Evolutionary conservation across 441 rosid species (phyloP).

Genomic region (Pelargonium fulgidum): DNA sequence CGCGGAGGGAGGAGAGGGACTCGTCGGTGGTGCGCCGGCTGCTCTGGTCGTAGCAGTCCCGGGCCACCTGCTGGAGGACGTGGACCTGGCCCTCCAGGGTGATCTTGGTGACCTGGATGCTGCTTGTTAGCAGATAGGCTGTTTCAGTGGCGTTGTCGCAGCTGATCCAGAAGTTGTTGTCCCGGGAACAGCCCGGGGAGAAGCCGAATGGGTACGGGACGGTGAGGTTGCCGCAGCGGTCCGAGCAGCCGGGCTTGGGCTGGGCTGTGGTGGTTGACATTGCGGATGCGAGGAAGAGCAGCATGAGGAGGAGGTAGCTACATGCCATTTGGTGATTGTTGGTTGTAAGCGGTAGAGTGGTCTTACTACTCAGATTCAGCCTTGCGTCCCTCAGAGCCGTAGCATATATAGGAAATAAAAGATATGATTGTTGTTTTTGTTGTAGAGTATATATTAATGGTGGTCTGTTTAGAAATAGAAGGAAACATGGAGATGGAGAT

Average conservation of each 20-base stretch:
- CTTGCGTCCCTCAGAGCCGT: no score
- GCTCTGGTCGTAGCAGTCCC: slow-evolving; percentile 22
- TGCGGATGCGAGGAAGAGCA: no score
- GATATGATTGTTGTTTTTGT: no score
- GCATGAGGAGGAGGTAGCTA: no score
- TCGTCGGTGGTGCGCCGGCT: background rate
- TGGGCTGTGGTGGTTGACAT: slow-evolving; percentile 7
- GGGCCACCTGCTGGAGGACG: background rate
- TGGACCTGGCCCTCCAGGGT: slow-evolving; percentile 10
- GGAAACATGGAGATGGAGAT: no score
- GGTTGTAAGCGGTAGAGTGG: no score
- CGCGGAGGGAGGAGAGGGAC: background rate
- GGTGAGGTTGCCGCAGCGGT: slow-evolving; percentile 24
- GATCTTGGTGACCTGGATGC: slow-evolving; percentile 13
- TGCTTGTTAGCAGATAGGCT: background rate
- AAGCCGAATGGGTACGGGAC: slow-evolving; percentile 40
- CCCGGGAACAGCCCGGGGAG: slow-evolving; percentile 19
- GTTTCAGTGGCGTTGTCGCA: slow-evolving; percentile 5
- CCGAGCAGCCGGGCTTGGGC: slow-evolving; percentile 21
- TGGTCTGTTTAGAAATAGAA: no score
- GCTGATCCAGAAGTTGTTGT: slow-evolving; percentile 17
- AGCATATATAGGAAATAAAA: no score
- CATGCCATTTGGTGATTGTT: no score
- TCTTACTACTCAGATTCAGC: no score
- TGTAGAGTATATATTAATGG: no score